Evolutionary conservation across 1,284 basidiomycete genomes (phyloP).

Genomic region (Boletus semigastroideus): DNA sequence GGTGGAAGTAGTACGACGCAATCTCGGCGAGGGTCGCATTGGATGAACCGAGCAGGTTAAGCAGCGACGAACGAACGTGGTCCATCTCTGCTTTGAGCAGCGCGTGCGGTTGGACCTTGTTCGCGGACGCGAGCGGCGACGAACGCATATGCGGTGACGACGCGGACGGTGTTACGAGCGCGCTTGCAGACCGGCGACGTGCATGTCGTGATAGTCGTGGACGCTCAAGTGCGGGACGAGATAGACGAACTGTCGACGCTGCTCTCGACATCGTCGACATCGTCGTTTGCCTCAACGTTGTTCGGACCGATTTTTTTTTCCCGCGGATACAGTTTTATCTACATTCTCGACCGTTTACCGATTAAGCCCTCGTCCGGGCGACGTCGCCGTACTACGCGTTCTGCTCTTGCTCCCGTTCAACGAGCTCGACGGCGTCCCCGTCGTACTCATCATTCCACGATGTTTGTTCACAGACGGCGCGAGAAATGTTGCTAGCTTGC

Average conservation of each 20-base stretch:
- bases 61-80: conserved; percentile 72
- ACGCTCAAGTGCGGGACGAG: conserved; percentile 3
- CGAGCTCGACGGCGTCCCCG: conserved; percentile 1
- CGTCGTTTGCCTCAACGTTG: conserved; percentile 7
- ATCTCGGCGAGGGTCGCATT: conserved; percentile 87
- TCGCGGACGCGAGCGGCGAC: conserved; percentile 17
- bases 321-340: conserved; percentile 16
- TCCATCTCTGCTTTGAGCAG: conserved; percentile 76
- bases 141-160: conserved; percentile 12
- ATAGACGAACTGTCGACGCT: conserved; percentile 17
- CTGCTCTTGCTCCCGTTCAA: conserved; percentile 26
- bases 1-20: conserved; percentile 92
- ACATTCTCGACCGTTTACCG: conserved; percentile 5
- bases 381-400: conserved; percentile 30
- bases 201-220: conserved; percentile 15
- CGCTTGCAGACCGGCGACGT: conserved; percentile 26
- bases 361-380: conserved; percentile 26
- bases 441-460: conserved; percentile 27
- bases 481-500: conserved; percentile 46
- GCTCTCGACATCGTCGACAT: conserved; percentile 25
- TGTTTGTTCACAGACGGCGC: conserved; percentile 43
- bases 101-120: conserved; percentile 56
- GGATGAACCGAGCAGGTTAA: conserved; percentile 83
- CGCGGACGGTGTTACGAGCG: conserved; percentile 22
- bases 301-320: conserved; percentile 15